Evolutionary conservation across 345 rosid genomes (phyloP).

Genomic region (Laguncularia racemosa): DNA sequence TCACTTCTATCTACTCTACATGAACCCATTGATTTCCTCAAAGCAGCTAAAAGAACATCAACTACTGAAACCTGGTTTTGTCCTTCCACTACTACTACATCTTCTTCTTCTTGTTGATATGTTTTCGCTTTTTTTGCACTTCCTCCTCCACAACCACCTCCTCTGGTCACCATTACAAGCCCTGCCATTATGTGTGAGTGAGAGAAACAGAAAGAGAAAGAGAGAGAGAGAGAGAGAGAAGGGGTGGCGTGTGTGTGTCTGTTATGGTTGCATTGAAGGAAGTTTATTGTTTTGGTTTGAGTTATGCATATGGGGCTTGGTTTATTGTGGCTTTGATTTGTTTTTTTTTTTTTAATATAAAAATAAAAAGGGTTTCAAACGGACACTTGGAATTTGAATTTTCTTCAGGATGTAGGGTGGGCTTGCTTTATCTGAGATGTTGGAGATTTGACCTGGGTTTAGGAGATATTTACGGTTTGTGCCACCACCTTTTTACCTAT

Average conservation of each 20-base stretch:
- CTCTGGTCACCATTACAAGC: conserved; percentile 75
- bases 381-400: conserved; percentile 68
- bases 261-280: conserved; percentile 24
- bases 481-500: too few species aligned
- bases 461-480: not conserved
- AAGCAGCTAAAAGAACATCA: conserved; percentile 54
- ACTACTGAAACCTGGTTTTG: conserved; percentile 66
- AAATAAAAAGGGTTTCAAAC: conserved; percentile 33
- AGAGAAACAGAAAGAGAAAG: conserved; percentile 2
- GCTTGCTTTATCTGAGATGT: conserved; percentile 23
- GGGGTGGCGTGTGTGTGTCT: not conserved
- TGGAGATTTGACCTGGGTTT: conserved; percentile 2
- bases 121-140: conserved; percentile 25
- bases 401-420: not conserved
- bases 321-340: too few species aligned
- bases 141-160: conserved; percentile 62
- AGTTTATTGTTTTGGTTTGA: conserved; percentile 1
- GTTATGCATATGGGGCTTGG: too few species aligned
- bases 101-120: conserved; percentile 5
- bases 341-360: conserved; percentile 17
- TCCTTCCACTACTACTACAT: conserved; percentile 36
- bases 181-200: conserved; percentile 51
- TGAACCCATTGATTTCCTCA: conserved; percentile 81
- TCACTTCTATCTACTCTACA: conserved; percentile 65
- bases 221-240: not conserved